Conservation (phyloP, 2,329 filamentous ascomycete genomes). For the Cytospora mali region DNA sequence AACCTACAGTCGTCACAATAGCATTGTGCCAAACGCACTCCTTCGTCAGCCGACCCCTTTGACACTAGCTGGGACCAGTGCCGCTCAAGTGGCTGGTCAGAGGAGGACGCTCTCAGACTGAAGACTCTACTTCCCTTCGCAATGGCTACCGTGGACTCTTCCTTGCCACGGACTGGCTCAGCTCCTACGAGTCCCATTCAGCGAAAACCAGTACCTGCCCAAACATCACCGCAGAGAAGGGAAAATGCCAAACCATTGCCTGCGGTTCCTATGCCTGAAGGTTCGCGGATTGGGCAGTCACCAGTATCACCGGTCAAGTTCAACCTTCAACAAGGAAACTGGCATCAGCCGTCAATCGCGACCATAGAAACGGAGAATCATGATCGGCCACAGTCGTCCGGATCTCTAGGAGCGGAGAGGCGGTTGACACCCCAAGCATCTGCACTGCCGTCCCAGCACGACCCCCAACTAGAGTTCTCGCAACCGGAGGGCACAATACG, state of each 20-base stretch:
- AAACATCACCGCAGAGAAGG: conserved; percentile 39
- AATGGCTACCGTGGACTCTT: conserved; percentile 39
- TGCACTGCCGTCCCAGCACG: conserved; percentile 45
- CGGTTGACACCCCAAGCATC: conserved; percentile 41
- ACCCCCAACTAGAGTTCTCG: conserved; percentile 32
- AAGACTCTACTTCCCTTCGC: conserved; percentile 26
- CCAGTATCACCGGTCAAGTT: conserved; percentile 60
- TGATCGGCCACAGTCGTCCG: conserved; percentile 11
- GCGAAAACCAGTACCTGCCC: conserved; percentile 42
- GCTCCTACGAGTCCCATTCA: conserved; percentile 34
- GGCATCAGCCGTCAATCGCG: conserved; percentile 54
- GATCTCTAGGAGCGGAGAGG: conserved; percentile 36
- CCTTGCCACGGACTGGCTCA: conserved; percentile 33
- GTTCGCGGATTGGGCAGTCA: conserved; percentile 51
- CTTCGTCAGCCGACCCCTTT: conserved; percentile 28
- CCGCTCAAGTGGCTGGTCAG: conserved; percentile 15
- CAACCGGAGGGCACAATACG: conserved; percentile 23
- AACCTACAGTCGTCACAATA: conserved; percentile 24
- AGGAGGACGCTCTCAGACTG: conserved; percentile 17
- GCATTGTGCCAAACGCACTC: conserved; percentile 24
- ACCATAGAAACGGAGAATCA: conserved; percentile 47
- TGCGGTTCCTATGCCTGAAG: conserved; percentile 37
- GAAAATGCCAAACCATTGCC: conserved; percentile 38
- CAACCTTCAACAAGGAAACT: conserved; percentile 56
- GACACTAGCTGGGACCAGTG: conserved; percentile 19